Percentiles rank a stretch among this genome's conserved stretches.
These are phyloP conservation scores for Cyclaneusma minus DNA, from an alignment of 2,329 filamentous ascomycete species.

Conservation along the genomic window DNA sequence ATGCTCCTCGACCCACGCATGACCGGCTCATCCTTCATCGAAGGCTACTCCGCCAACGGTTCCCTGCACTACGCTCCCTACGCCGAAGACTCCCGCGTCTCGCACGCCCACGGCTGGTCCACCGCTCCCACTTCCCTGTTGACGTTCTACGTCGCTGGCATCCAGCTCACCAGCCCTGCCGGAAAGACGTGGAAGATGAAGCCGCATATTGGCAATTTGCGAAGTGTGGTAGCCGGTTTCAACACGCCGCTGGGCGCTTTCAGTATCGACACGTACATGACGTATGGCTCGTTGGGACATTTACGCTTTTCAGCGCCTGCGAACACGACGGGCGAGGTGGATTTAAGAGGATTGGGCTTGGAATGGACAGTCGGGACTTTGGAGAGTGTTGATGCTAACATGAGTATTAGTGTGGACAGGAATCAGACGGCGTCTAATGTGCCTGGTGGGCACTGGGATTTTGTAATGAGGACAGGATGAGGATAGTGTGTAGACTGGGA, in stretches of 20 bases:
- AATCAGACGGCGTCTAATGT: no score
- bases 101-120: constrained; percentile 21
- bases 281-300: no score
- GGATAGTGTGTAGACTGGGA: no score
- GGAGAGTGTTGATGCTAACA: no score
- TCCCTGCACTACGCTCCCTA: constrained; percentile 21
- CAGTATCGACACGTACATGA: no score
- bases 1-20: constrained; percentile 28
- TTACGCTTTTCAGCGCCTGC: no score
- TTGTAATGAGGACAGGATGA: no score
- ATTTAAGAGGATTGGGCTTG: no score
- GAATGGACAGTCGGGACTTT: no score
- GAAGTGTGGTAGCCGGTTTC: constrained; percentile 9
- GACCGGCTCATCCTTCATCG: constrained; percentile 21
- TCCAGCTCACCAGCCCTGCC: constrained; percentile 10
- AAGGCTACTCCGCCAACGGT: constrained; percentile 22
- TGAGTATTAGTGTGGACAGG: no score
- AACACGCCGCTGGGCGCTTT: constrained; percentile 9
- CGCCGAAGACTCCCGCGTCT: constrained; percentile 17
- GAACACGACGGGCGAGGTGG: no score
- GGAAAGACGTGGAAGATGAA: constrained; percentile 16
- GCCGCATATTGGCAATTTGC: constrained; percentile 11
- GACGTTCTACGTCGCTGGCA: constrained; percentile 14
- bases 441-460: no score
- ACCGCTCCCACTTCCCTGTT: constrained; percentile 17